Percentiles rank a stretch among this genome's conserved stretches.
Conservation (phyloP, 2,329 filamentous ascomycete species). For the Dendryphion nanum region DNA sequence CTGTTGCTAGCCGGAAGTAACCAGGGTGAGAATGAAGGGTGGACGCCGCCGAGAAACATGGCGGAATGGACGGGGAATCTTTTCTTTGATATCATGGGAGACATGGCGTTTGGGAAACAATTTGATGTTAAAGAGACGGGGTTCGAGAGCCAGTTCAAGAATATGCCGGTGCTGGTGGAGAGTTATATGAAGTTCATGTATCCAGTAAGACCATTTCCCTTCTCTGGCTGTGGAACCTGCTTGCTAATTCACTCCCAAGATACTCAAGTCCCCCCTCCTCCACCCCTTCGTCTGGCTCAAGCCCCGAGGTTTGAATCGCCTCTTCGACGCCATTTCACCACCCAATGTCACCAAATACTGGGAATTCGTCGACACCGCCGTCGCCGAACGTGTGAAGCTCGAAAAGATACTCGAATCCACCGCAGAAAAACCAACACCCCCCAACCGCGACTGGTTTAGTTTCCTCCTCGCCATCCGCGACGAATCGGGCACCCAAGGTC, state of each 20-base stretch:
- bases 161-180: slow-evolving; percentile 2
- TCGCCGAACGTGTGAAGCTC: background rate
- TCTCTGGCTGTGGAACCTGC: background rate
- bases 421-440: background rate
- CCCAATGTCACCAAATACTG: slow-evolving; percentile 2
- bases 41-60: slow-evolving; percentile 12
- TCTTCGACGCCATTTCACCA: background rate
- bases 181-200: slow-evolving; percentile 4
- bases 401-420: slow-evolving; percentile 1
- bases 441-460: slow-evolving; percentile 39
- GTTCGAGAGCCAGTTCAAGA: slow-evolving; percentile 2
- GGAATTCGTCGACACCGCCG: slow-evolving; percentile 1
- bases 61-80: slow-evolving; percentile 9
- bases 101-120: slow-evolving; percentile 5
- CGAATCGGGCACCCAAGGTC: slow-evolving; percentile 34
- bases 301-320: slow-evolving; percentile 1
- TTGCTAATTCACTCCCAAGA: background rate
- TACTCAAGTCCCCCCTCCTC: background rate
- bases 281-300: slow-evolving; percentile 1
- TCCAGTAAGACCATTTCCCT: slow-evolving; percentile 6
- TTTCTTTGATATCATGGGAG: slow-evolving; percentile 8
- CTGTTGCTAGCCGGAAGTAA: no score
- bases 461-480: slow-evolving; percentile 41
- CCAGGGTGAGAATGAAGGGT: slow-evolving; percentile 5
- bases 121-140: slow-evolving; percentile 8